phyloP scores from a whole-genome alignment of 345 rosid genomes.

The Orychophragmus violaceus region DNA sequence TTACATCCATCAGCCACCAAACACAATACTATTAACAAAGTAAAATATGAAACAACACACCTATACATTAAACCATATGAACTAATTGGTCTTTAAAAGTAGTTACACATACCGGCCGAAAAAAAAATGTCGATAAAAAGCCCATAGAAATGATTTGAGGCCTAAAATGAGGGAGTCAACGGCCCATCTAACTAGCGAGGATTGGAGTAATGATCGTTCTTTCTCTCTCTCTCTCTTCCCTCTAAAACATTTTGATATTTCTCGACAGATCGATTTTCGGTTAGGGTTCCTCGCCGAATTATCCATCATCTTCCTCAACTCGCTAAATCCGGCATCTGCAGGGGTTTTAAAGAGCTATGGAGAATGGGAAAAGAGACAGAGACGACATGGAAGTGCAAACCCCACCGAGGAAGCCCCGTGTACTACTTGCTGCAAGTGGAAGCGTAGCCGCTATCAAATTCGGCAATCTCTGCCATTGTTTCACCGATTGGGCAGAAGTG shows the following conservation, averaged over 20 bases:
- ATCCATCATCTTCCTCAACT: background rate
- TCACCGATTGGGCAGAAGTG: conserved; percentile 87
- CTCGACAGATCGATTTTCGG: background rate
- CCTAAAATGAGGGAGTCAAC: background rate
- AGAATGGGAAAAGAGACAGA: conserved; percentile 32
- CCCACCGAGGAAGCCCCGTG: conserved; percentile 47
- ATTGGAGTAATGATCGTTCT: background rate
- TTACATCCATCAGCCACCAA: conserved; percentile 21
- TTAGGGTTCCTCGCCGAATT: conserved; percentile 24
- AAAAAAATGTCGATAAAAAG: too few relatives aligned
- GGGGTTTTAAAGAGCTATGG: background rate
- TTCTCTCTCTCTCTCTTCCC: conserved; percentile 19
- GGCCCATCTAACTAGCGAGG: conserved; percentile 1
- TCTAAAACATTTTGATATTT: conserved; percentile 11
- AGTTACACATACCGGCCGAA: too few relatives aligned
- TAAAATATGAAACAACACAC: too few relatives aligned
- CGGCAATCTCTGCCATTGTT: conserved; percentile 76
- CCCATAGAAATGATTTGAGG: background rate
- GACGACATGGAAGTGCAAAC: conserved; percentile 30
- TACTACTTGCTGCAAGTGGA: conserved; percentile 84
- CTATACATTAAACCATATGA: too few relatives aligned
- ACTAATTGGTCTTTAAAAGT: too few relatives aligned
- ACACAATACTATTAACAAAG: background rate
- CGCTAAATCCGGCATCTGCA: background rate
- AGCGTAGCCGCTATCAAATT: conserved; percentile 91